Conservation (phyloP, 1,284 basidiomycete species). For the Coniferiporia weirii region DNA sequence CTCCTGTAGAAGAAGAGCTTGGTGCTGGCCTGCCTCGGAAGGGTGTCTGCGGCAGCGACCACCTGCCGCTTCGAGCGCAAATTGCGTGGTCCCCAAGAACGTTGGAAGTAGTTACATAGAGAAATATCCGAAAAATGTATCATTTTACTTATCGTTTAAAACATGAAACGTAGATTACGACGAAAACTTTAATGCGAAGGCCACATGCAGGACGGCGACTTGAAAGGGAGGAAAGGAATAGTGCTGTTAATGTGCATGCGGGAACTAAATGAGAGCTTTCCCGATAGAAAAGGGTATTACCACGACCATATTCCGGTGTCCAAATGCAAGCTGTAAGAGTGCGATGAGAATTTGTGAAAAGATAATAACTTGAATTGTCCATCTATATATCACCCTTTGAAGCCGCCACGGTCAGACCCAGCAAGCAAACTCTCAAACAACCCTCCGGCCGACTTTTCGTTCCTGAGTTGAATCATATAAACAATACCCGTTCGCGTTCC, state of each 20-base stretch:
- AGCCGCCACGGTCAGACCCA: slow-evolving; percentile 62
- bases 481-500: slow-evolving; percentile 92
- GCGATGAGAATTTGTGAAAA: neutral
- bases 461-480: slow-evolving; percentile 95
- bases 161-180: neutral
- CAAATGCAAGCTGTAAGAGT: neutral
- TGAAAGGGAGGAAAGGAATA: neutral
- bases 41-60: slow-evolving; percentile 82
- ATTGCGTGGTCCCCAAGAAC: slow-evolving; percentile 30
- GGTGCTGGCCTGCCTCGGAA: slow-evolving; percentile 74
- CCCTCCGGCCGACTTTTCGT: slow-evolving; percentile 80
- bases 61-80: slow-evolving; percentile 70
- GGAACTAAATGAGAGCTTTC: neutral
- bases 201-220: neutral
- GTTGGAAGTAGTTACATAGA: neutral
- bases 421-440: slow-evolving; percentile 84
- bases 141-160: neutral
- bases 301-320: slow-evolving; percentile 4
- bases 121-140: neutral
- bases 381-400: slow-evolving; percentile 10
- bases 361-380: slow-evolving; percentile 3
- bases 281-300: slow-evolving; percentile 2
- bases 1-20: slow-evolving; percentile 60
- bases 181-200: neutral
- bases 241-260: neutral